phyloP scores from a whole-genome alignment of 2,329 filamentous ascomycete species.

The Penicillium sp. region DNA sequence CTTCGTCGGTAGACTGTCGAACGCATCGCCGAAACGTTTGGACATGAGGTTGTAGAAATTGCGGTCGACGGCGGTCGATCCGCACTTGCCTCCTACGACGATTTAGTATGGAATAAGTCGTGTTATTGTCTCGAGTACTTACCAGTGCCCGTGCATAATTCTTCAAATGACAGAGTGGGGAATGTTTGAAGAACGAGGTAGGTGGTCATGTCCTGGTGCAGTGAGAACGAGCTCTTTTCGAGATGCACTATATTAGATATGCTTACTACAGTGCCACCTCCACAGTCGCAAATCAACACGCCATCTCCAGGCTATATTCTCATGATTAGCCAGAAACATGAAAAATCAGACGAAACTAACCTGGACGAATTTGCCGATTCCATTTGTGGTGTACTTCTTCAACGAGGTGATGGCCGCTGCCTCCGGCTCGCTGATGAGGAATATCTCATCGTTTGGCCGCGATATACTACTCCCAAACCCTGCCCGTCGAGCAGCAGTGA shows the following conservation, averaged over 20 bases:
- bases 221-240: not conserved
- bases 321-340: not conserved
- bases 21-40: conserved; percentile 25
- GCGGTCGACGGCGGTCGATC: conserved; percentile 31
- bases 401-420: conserved; percentile 22
- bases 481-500: conserved; percentile 15
- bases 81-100: conserved; percentile 28
- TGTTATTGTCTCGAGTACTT: not conserved
- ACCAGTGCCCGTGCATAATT: conserved; percentile 11
- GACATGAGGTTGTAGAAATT: conserved; percentile 29
- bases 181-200: conserved; percentile 17
- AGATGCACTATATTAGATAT: not conserved
- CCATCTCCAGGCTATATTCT: conserved; percentile 14
- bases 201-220: conserved; percentile 20
- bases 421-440: conserved; percentile 22
- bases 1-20: conserved; percentile 21
- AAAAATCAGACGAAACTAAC: not conserved
- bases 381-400: conserved; percentile 3
- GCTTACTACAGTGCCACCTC: conserved; percentile 24
- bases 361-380: conserved; percentile 6
- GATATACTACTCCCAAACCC: conserved; percentile 14
- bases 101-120: not conserved
- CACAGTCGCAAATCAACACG: conserved; percentile 26
- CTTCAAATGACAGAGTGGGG: conserved; percentile 16
- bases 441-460: conserved; percentile 4